phyloP scores from a whole-genome alignment of 129 eudicot species.

The Chrysanthemum lavandulifolium region DNA sequence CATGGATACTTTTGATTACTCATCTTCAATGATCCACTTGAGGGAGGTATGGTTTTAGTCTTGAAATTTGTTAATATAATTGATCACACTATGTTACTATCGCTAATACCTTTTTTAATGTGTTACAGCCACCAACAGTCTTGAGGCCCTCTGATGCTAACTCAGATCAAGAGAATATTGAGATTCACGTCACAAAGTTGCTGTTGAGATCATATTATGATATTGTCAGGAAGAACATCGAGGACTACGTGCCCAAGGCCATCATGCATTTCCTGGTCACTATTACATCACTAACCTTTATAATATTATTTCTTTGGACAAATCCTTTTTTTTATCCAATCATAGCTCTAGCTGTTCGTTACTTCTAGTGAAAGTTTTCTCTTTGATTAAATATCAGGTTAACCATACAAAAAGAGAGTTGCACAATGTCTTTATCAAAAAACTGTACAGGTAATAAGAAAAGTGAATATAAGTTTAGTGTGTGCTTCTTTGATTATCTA shows the following conservation, averaged over 20 bases:
- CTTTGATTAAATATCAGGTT: slow-evolving; percentile 50
- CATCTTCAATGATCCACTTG: slow-evolving; percentile 68
- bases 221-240: slow-evolving; percentile 91
- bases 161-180: slow-evolving; percentile 77
- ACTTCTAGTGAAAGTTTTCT: not conserved
- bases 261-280: slow-evolving; percentile 98
- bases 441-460: slow-evolving; percentile 68
- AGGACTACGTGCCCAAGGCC: slow-evolving; percentile 94
- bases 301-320: too few species aligned
- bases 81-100: not conserved
- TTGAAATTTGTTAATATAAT: not conserved
- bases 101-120: slow-evolving; percentile 16
- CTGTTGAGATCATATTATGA: slow-evolving; percentile 92
- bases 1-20: slow-evolving; percentile 56
- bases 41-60: slow-evolving; percentile 56
- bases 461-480: not conserved
- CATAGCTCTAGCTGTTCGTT: not conserved
- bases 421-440: slow-evolving; percentile 87
- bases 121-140: slow-evolving; percentile 75
- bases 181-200: slow-evolving; percentile 67
- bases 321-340: not conserved
- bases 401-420: slow-evolving; percentile 93
- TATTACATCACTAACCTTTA: slow-evolving; percentile 2
- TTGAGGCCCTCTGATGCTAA: slow-evolving; percentile 87
- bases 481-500: not conserved